Base-by-base conservation (phyloP, 805 yeast genomes). In the Candida ipomoeae region DNA sequence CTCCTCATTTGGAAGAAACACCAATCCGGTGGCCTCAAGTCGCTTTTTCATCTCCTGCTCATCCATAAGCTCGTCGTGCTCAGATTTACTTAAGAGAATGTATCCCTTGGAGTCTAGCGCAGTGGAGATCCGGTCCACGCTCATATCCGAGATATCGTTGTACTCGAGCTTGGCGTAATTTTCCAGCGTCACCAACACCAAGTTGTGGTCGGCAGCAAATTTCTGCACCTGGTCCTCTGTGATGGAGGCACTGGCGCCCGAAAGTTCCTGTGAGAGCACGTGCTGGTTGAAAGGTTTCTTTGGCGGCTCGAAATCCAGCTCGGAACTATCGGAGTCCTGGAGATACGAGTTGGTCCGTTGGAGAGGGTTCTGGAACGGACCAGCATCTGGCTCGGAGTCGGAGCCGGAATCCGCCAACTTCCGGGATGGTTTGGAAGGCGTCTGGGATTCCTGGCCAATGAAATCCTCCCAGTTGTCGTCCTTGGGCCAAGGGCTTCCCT, bases 391-490 rank as follows among this genome's bases (percentile, higher is more conserved):
- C 14, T 48, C 53, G 14, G 40, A 29, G 6, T 55, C 55, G 1
- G 59, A 57, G 13, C 52, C 44, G 5, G 48, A 39, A 23, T 59
- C 60, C 14, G 49, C 49, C 18, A 53, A 48, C 3, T 51, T 44
- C 17, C 62, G 58, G 6, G 64, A 54, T 5, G 61, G 55, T 39
- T 61, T 64, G 1, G 63, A 54, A 4, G 69, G 65, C 18, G 60
- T 56, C 50, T 49, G 15, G 56, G 55, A 17, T 60, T 63, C 62
- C 14, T 62, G 62, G 15, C 67, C 71, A 44, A 71, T 62, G 52
- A 68, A 73, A 46, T 71, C 71, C 49, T 72, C 76, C 78, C 78
- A 73, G 40, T 56, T 52, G 13, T 46, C 59, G 17, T 58, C 55
- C 40, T 58, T 47, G 31, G 58, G 58, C 61, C 61, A 58, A 5